Evolutionary conservation across 805 yeast species (phyloP).

Genomic region (Yarrowia alimentaria): DNA sequence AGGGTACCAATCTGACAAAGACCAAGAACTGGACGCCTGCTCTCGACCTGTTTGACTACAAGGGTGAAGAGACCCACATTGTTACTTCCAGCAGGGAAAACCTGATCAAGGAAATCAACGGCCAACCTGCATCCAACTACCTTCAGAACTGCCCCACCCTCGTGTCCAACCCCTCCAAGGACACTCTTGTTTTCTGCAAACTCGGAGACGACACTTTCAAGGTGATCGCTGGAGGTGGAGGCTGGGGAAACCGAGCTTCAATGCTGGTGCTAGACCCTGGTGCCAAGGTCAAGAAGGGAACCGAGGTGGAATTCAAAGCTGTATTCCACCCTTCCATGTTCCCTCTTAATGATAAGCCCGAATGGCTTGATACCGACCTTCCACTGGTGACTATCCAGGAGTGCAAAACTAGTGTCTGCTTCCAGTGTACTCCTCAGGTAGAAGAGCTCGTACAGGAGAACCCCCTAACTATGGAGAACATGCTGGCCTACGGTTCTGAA

Average conservation of each 20-base stretch:
- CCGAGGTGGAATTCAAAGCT: constrained; percentile 44
- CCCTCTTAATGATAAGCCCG: constrained; percentile 5
- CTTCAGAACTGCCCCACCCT: constrained; percentile 43
- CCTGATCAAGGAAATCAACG: constrained; percentile 56
- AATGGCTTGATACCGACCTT: neutral
- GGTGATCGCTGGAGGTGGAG: constrained; percentile 73
- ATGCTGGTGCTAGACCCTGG: constrained; percentile 65
- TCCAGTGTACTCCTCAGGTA: constrained; percentile 37
- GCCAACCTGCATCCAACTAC: constrained; percentile 55
- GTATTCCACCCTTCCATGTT: constrained; percentile 6
- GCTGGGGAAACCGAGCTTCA: constrained; percentile 69
- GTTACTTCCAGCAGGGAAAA: constrained; percentile 57
- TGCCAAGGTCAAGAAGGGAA: constrained; percentile 49
- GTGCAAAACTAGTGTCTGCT: constrained; percentile 31
- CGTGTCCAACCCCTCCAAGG: constrained; percentile 23
- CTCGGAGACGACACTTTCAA: constrained; percentile 39
- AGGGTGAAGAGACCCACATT: constrained; percentile 38
- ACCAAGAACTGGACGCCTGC: constrained; percentile 16
- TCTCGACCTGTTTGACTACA: constrained; percentile 30
- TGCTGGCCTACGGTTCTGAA: constrained; percentile 40
- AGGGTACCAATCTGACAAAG: neutral
- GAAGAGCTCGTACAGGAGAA: constrained; percentile 33
- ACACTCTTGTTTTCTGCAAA: constrained; percentile 30
- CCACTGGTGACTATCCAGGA: constrained; percentile 16
- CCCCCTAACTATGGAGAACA: constrained; percentile 30